phyloP scores from a whole-genome alignment of 306 rosid species.

The Castanospermum australe region DNA sequence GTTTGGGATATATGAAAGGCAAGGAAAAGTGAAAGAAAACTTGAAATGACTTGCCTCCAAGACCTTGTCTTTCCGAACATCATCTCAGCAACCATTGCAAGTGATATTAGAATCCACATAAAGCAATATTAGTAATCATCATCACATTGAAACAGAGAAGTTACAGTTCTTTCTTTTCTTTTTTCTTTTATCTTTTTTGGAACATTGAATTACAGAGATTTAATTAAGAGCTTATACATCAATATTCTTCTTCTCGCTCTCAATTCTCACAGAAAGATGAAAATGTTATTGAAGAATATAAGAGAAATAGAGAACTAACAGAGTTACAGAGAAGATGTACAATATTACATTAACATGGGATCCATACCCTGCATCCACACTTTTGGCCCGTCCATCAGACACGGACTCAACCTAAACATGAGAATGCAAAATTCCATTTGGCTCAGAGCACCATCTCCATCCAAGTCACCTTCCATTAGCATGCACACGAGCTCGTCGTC shows the following conservation, averaged over 20 bases:
- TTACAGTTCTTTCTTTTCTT: too few relatives aligned
- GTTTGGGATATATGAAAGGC: neutral
- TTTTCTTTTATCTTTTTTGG: neutral
- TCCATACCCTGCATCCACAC: neutral
- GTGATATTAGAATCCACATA: neutral
- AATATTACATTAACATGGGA: neutral
- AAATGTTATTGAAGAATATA: neutral
- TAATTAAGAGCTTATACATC: neutral
- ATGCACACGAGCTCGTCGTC: conserved; percentile 56
- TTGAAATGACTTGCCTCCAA: conserved; percentile 1
- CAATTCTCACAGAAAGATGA: neutral
- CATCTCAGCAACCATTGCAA: neutral
- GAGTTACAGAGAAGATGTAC: neutral
- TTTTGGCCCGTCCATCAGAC: conserved; percentile 24
- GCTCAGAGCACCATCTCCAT: conserved; percentile 58
- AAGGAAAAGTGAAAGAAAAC: neutral
- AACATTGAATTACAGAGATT: neutral
- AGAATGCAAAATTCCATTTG: conserved; percentile 57
- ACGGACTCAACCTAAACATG: conserved; percentile 62
- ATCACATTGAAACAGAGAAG: neutral
- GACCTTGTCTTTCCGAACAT: neutral
- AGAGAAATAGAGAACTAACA: neutral
- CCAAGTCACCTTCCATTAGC: conserved; percentile 59
- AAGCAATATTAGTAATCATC: neutral
- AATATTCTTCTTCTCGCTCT: neutral